phyloP scores from a whole-genome alignment of 2,329 filamentous ascomycete genomes.

The Onygenales sp. region DNA sequence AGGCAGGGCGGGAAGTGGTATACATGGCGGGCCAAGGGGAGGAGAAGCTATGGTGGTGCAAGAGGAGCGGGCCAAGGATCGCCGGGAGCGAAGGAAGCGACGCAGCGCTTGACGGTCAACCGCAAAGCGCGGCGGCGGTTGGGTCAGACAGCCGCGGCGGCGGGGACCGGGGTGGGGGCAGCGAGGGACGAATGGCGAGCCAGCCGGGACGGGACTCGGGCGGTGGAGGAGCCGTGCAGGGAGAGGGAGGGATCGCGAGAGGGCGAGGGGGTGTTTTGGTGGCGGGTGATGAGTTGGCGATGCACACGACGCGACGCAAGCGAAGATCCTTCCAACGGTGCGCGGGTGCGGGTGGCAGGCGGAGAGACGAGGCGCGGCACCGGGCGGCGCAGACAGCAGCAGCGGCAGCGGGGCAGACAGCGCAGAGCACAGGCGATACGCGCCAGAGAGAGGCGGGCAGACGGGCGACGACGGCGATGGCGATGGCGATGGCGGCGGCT shows the following conservation, averaged over 20 bases:
- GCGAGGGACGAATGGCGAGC: conserved; percentile 1
- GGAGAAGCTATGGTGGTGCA: conserved; percentile 5
- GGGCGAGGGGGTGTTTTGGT: not conserved
- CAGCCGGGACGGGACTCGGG: not conserved
- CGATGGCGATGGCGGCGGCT: too few relatives aligned
- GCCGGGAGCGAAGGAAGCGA: not conserved
- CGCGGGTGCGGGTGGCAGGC: not conserved
- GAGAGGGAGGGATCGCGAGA: not conserved
- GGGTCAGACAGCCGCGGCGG: conserved; percentile 2
- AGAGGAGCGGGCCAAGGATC: conserved; percentile 5
- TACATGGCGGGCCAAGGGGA: conserved; percentile 29
- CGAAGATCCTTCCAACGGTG: not conserved
- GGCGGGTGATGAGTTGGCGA: conserved; percentile 2
- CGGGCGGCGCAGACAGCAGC: not conserved
- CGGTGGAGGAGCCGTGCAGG: not conserved
- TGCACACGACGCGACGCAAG: conserved; percentile 1
- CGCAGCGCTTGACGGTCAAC: not conserved
- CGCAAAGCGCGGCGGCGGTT: conserved; percentile 1
- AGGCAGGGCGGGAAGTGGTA: conserved; percentile 36
- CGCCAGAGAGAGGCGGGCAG: too few relatives aligned
- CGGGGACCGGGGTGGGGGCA: not conserved
- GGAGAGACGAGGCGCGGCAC: not conserved
- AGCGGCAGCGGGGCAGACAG: not conserved
- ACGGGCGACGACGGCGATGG: too few relatives aligned
- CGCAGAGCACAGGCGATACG: not conserved